Evolutionary conservation across 2,329 filamentous ascomycete species (phyloP), one percentile per base, ranked within the genome.

Genomic region (Botrytis fabae): DNA sequence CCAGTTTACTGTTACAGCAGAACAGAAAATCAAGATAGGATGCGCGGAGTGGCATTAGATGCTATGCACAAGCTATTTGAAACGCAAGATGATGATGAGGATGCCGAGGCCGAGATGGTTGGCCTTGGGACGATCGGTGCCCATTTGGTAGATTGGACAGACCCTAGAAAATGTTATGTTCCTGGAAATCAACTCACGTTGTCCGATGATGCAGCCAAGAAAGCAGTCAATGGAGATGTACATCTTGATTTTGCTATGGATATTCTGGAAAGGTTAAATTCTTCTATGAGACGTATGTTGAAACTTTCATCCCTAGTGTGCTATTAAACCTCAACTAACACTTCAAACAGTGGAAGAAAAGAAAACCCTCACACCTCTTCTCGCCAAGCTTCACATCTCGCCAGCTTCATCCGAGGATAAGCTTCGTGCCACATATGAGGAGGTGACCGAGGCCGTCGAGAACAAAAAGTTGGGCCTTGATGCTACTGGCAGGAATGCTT

Each of bases 81-180:
- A 74, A 85, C 93, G 16, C 88, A 92, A 18, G 92, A 94, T 79
- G 90, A 89, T 1, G 94, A 93, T 46, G 91, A 93, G 66, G 90
- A 91, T 28, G 92, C 94, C 69, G 89, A 92, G 18, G 89, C 89
- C 54, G 92, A 92, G 73, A 94, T 97, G 90, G 92, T 95, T 14
- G 90, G 91, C 77, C 87, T 97, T 76, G 87, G 89, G 61, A 89
- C 91, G 4, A 93, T 97, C 73, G 94, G 93, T 1, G 90, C 93
- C 4, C 95, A 94, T 79, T 84, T 98, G 12, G 89, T 95, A 0
- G 95, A 98, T 81, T 98, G 95, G 96, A 98, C 95, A 0, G 95
- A 98, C 81, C 94, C 95, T 54, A 87, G 95, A 68, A 95, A 97
- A 81, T 93, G 84, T 83, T 92, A 83, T 83, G 87, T 81, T 73